Conservation (phyloP, 345 rosid species). For the Rhodomyrtus tomentosa region DNA sequence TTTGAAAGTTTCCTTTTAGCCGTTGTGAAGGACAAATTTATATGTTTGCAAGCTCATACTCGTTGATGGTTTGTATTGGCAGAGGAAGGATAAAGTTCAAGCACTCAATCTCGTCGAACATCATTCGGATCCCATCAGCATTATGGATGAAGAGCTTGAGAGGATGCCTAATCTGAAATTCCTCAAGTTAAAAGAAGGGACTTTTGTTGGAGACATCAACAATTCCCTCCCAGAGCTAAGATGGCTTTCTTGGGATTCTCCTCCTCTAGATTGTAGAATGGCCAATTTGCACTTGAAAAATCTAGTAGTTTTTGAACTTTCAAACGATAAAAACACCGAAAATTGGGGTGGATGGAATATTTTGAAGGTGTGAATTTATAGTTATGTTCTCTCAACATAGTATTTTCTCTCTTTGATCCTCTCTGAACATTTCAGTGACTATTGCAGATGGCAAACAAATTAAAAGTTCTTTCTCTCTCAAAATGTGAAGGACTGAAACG, state of each 20-base stretch:
- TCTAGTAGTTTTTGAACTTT: not conserved
- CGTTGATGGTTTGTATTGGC: not conserved
- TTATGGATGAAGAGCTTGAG: not conserved
- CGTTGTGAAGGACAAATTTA: not conserved
- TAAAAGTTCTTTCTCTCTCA: not conserved
- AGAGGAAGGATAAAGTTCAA: not conserved
- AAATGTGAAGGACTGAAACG: not conserved
- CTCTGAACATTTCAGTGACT: fast-evolving
- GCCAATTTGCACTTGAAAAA: not conserved
- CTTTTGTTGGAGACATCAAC: not conserved
- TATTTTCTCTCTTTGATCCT: not conserved
- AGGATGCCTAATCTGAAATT: not conserved
- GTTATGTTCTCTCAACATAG: not conserved
- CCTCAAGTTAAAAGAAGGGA: not conserved
- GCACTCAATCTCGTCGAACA: not conserved
- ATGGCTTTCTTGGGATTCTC: not conserved
- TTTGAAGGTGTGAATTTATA: not conserved
- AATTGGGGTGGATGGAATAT: not conserved
- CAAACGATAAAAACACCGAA: not conserved
- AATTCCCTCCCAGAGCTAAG: not conserved
- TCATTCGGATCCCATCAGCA: not conserved
- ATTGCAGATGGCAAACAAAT: not conserved
- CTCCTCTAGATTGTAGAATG: not conserved
- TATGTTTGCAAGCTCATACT: not conserved
- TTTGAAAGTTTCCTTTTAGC: not conserved